Conservation (phyloP, 2,329 filamentous ascomycete genomes). For the Zasmidium cellare region DNA sequence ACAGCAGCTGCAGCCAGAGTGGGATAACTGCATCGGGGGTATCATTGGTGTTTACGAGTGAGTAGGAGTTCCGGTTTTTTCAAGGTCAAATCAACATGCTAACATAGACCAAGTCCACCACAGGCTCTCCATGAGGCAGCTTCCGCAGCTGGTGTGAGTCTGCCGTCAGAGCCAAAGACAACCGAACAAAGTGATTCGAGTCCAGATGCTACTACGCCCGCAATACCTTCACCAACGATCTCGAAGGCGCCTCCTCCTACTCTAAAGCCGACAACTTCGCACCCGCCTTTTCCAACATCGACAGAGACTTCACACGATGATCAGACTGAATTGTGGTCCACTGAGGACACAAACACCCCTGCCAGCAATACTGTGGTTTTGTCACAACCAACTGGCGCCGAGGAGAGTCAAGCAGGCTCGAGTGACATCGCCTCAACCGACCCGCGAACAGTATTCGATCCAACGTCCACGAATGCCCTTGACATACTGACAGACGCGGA, state of each 20-base stretch:
- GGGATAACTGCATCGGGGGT: slow-evolving; percentile 14
- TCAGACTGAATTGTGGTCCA: not conserved
- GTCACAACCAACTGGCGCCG: too few species aligned
- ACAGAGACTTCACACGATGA: not conserved
- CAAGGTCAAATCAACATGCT: too few species aligned
- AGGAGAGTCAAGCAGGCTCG: not conserved
- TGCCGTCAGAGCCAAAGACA: not conserved
- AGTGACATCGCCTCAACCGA: not conserved
- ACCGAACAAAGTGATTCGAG: not conserved
- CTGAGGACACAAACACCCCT: too few species aligned
- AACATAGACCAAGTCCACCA: too few species aligned
- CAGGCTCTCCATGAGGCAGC: slow-evolving; percentile 3
- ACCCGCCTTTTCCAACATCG: not conserved
- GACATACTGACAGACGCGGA: slow-evolving; percentile 1
- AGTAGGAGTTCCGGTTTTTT: too few species aligned
- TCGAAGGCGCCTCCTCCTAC: not conserved
- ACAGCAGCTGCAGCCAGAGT: slow-evolving; percentile 13
- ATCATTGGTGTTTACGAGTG: slow-evolving; percentile 16
- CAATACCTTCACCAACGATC: not conserved
- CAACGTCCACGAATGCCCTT: slow-evolving; percentile 2
- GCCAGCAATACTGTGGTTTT: too few species aligned
- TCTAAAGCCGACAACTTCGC: not conserved
- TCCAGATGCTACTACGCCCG: not conserved
- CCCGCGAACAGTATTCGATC: not conserved
- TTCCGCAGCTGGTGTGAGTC: not conserved